These are phyloP conservation scores for Globomyces pollinis-pini DNA, from an alignment of 192 early-diverging fungal genomes.

Conservation along the genomic window DNA sequence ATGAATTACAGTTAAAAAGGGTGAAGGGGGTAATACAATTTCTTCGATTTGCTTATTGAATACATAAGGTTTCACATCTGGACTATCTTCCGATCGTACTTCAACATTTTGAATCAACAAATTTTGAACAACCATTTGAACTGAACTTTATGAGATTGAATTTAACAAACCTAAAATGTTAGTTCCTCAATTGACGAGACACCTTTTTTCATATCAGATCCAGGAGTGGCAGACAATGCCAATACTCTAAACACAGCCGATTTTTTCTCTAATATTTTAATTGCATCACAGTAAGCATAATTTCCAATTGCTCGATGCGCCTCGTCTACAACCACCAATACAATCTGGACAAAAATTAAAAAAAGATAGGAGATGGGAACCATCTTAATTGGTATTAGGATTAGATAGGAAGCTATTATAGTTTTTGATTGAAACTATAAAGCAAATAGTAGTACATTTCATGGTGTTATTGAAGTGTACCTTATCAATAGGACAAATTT, in stretches of 20 bases:
- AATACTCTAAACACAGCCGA: slow-evolving; percentile 62
- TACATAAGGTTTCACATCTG: slow-evolving; percentile 70
- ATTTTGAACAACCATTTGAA: slow-evolving; percentile 66
- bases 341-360: no score
- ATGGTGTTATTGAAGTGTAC: no score
- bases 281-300: slow-evolving; percentile 72
- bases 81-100: slow-evolving; percentile 79
- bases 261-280: slow-evolving; percentile 42
- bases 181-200: no score
- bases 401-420: no score
- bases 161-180: slow-evolving; percentile 17
- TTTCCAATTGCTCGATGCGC: slow-evolving; percentile 83
- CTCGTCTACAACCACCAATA: slow-evolving; percentile 79
- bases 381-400: no score
- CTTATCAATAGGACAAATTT: slow-evolving; percentile 56
- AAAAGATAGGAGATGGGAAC: no score
- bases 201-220: slow-evolving; percentile 54
- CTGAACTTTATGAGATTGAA: slow-evolving; percentile 23
- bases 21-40: slow-evolving; percentile 33
- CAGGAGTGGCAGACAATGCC: slow-evolving; percentile 83
- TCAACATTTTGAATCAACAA: slow-evolving; percentile 73
- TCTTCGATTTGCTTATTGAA: slow-evolving; percentile 59
- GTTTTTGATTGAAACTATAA: no score
- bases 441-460: neutral
- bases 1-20: slow-evolving; percentile 16